Conservation (phyloP, 352 stramenopile species). For the Phytophthora kernoviae region DNA sequence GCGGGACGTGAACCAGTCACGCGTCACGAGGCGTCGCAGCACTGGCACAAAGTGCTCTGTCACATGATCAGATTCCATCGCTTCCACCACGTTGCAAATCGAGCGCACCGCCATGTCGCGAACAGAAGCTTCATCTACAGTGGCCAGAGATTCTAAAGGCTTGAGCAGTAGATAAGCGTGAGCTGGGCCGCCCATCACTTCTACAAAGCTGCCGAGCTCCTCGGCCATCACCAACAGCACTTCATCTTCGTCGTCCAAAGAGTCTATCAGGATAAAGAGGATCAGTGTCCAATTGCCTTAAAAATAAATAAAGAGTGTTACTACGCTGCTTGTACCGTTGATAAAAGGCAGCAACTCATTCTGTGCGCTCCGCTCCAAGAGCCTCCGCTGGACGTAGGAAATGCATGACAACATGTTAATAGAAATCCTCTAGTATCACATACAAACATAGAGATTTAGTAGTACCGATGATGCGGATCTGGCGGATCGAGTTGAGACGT, state of each 20-base stretch:
- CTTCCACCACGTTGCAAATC: slow-evolving; percentile 88
- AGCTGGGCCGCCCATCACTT: slow-evolving; percentile 90
- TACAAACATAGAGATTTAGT: not conserved
- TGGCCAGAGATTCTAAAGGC: slow-evolving; percentile 93
- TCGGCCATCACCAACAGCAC: slow-evolving; percentile 95
- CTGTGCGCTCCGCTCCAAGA: slow-evolving; percentile 87
- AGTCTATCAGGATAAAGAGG: slow-evolving; percentile 70
- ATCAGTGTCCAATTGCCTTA: not conserved
- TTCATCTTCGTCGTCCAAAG: slow-evolving; percentile 98
- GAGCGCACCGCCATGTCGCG: slow-evolving; percentile 92
- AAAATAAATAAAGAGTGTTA: not conserved
- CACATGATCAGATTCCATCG: slow-evolving; percentile 88
- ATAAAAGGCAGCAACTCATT: slow-evolving; percentile 99
- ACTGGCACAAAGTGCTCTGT: slow-evolving; percentile 93
- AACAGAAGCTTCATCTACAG: slow-evolving; percentile 95
- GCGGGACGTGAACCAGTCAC: slow-evolving; percentile 94
- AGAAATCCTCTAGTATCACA: not conserved
- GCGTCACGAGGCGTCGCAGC: slow-evolving; percentile 91
- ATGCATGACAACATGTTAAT: slow-evolving; percentile 17
- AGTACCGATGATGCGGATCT: slow-evolving; percentile 90
- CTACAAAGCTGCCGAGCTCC: slow-evolving; percentile 89
- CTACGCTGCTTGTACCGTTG: slow-evolving; percentile 59
- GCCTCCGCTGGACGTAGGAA: slow-evolving; percentile 65
- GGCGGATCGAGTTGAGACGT: slow-evolving; percentile 91
- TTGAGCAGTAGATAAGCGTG: slow-evolving; percentile 92